These are phyloP conservation scores for Ascodesmis nigricans DNA, from an alignment of 495 filamentous ascomycete species.

Conservation along the genomic window DNA sequence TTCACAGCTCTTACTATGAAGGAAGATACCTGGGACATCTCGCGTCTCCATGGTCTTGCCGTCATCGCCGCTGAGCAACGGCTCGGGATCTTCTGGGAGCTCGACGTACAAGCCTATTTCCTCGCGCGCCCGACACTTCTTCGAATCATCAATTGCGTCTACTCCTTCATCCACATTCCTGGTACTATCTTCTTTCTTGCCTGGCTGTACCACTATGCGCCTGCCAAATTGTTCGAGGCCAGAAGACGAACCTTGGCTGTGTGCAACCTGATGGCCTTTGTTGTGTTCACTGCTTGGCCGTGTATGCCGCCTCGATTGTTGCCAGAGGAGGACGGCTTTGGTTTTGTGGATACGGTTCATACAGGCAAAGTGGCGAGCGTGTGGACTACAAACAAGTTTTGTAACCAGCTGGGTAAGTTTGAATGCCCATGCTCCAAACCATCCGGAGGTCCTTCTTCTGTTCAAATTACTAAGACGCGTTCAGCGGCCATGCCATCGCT, in stretches of 20 bases:
- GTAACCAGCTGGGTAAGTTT: slow-evolving; percentile 36
- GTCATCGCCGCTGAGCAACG: slow-evolving; percentile 33
- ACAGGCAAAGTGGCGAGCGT: slow-evolving; percentile 38
- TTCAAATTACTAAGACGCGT: background rate
- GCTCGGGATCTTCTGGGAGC: slow-evolving; percentile 29
- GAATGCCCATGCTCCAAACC: too few relatives aligned
- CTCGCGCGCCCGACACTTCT: slow-evolving; percentile 9
- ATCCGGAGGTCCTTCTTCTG: too few relatives aligned
- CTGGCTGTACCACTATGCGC: slow-evolving; percentile 43
- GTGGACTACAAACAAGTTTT: slow-evolving; percentile 53
- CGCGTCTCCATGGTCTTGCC: slow-evolving; percentile 34
- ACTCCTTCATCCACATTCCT: slow-evolving; percentile 66
- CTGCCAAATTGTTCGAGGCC: slow-evolving; percentile 33
- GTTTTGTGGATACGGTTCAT: slow-evolving; percentile 59
- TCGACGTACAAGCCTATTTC: slow-evolving; percentile 11
- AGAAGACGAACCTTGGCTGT: slow-evolving; percentile 47
- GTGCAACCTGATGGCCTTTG: slow-evolving; percentile 55
- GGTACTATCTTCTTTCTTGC: slow-evolving; percentile 51
- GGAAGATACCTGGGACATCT: slow-evolving; percentile 34
- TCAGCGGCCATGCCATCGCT: slow-evolving; percentile 36
- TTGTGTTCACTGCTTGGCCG: slow-evolving; percentile 55
- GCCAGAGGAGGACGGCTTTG: slow-evolving; percentile 33
- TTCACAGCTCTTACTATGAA: slow-evolving; percentile 38
- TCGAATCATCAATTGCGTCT: slow-evolving; percentile 35
- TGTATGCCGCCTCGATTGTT: slow-evolving; percentile 64